Percentiles rank a stretch among this genome's conserved stretches.
Evolutionary conservation across 1,139 yeast species (phyloP).

Genomic region (Blastobotrys aristatus): DNA sequence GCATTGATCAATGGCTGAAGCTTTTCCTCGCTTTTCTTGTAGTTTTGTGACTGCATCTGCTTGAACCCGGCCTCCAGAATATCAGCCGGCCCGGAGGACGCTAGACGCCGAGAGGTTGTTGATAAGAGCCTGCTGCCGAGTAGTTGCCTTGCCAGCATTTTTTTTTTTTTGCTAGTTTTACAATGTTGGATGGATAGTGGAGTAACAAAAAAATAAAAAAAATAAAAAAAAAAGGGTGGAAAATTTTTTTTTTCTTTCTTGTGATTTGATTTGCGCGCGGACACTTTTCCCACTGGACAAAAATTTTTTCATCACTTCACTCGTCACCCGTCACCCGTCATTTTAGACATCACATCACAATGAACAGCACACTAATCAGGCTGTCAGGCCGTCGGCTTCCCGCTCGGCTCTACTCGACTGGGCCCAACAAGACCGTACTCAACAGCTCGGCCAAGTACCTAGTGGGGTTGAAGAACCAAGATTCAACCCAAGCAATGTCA

Average conservation of each 20-base stretch:
- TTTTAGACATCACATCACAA: not conserved
- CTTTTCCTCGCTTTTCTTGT: slow-evolving; percentile 30
- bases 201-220: not conserved
- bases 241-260: not conserved
- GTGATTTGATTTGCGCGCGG: not conserved
- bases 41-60: slow-evolving; percentile 29
- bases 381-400: not conserved
- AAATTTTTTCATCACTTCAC: no score
- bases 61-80: slow-evolving; percentile 33
- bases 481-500: slow-evolving; percentile 13
- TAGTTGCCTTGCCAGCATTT: not conserved
- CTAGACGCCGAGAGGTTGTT: not conserved
- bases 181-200: not conserved
- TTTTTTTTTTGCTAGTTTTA: not conserved
- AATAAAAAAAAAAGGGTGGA: not conserved
- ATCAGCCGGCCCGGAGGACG: slow-evolving; percentile 21
- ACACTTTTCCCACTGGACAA: no score
- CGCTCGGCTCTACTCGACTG: not conserved
- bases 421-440: not conserved
- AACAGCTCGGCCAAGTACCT: slow-evolving; percentile 20
- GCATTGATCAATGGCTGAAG: slow-evolving; percentile 29
- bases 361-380: not conserved
- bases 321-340: no score
- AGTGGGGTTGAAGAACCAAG: slow-evolving; percentile 20
- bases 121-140: slow-evolving; percentile 3